Evolutionary conservation across 768 basidiomycete species (phyloP).

Genomic region (Collybia sordida): DNA sequence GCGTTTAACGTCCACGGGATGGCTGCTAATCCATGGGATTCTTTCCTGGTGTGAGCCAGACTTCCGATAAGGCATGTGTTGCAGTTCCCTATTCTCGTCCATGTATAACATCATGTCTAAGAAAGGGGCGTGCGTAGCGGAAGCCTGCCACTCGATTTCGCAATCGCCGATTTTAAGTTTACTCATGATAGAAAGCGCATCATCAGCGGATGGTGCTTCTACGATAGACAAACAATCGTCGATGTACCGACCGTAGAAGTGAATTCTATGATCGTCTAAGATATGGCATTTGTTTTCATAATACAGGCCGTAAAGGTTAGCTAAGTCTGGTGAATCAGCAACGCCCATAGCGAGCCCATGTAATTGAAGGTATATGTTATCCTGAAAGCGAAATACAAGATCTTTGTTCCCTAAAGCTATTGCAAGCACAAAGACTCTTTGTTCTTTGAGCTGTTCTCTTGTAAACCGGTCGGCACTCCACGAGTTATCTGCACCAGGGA

Average conservation of each 20-base stretch:
- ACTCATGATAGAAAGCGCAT: conserved; percentile 5
- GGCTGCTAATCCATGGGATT: conserved; percentile 18
- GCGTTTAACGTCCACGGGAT: conserved; percentile 15
- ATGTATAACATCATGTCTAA: conserved; percentile 27
- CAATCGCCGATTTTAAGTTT: conserved; percentile 14
- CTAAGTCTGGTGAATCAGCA: conserved; percentile 26
- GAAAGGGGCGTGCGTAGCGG: conserved; percentile 15
- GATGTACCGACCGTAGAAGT: conserved; percentile 29
- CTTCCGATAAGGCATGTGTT: conserved; percentile 15
- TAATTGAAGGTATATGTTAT: conserved; percentile 21
- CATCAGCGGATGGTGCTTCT: conserved; percentile 14
- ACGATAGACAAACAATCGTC: conserved; percentile 26
- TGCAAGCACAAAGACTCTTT: conserved; percentile 11
- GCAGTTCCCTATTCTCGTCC: conserved; percentile 11
- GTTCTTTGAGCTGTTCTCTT: conserved; percentile 1
- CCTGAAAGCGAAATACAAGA: conserved; percentile 18
- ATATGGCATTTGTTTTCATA: conserved; percentile 14
- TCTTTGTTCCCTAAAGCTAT: conserved; percentile 18
- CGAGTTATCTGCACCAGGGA: too few relatives aligned
- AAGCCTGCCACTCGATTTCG: conserved; percentile 16
- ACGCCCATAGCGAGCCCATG: conserved; percentile 31
- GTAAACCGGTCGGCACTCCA: too few relatives aligned
- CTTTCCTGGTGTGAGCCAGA: conserved; percentile 17
- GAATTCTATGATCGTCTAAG: conserved; percentile 8
- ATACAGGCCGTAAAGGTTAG: conserved; percentile 25